Evolutionary conservation across 83 land plant species (phyloP), one percentile per base, ranked within the genome.

Genomic region (Diphasiastrum complanatum): DNA sequence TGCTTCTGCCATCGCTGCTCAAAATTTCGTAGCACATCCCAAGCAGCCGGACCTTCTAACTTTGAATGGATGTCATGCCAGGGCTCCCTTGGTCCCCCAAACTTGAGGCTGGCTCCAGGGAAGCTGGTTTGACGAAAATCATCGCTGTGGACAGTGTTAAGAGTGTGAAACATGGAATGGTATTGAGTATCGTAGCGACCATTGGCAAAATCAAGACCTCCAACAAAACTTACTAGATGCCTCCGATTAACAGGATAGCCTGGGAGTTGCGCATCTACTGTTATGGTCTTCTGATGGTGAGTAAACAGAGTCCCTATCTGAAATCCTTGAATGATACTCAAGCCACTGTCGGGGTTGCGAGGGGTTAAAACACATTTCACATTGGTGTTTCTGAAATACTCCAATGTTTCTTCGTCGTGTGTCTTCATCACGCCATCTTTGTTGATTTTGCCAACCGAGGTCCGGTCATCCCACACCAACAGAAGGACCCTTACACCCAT

Each of bases 401-500:
- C n/a, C n/a, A n/a, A n/a, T n/a, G n/a, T n/a, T n/a, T n/a, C n/a
- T n/a, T n/a, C n/a, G n/a, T n/a, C n/a, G n/a, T n/a, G n/a, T n/a
- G n/a, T n/a, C n/a, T n/a, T n/a, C n/a, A n/a, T n/a, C n/a, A n/a
- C n/a, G n/a, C n/a, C n/a, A n/a, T n/a, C n/a, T n/a, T n/a, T n/a
- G n/a, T n/a, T n/a, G n/a, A n/a, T n/a, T n/a, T n/a, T n/a, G n/a
- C n/a, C n/a, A n/a, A 14, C 43, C 43, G 95, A 87, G 8, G 95
- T 88, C 74, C 83, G 83, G 63, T 92, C 98, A 72, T 92, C 95
- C 95, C 95, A 92, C 47, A 88, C 66, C 63, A 92, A 63, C 71
- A 92, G 30, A 37, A 85, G 49, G 27, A 92, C 95, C 1, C 98
- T 56, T 19, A 89, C 98, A 5, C 91, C 91, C 67, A 87, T 95